These are phyloP conservation scores for Paraphoma chrysanthemicola DNA, from an alignment of 2,329 filamentous ascomycete genomes.

Conservation along the genomic window DNA sequence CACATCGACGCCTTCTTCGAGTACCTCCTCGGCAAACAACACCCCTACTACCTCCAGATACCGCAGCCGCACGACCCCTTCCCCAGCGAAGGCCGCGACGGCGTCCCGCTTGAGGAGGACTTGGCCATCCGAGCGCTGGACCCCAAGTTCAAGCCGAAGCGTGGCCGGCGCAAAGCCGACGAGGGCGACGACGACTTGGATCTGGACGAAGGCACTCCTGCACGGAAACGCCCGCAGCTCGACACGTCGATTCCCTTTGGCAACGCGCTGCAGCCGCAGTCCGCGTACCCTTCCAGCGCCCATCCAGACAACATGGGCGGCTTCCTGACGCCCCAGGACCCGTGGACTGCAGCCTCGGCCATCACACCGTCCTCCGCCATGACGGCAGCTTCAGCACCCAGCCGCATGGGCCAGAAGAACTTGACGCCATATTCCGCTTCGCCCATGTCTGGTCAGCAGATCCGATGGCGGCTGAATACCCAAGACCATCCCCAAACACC, in stretches of 20 bases:
- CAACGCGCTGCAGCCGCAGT: slow-evolving; percentile 49
- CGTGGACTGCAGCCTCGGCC: slow-evolving; percentile 53
- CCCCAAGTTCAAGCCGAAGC: slow-evolving; percentile 72
- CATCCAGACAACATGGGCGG: slow-evolving; percentile 63
- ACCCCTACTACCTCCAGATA: slow-evolving; percentile 80
- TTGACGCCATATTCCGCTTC: slow-evolving; percentile 52
- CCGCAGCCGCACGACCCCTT: slow-evolving; percentile 70
- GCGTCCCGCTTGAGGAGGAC: slow-evolving; percentile 85
- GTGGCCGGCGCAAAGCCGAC: slow-evolving; percentile 68
- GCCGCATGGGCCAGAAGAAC: slow-evolving; percentile 41
- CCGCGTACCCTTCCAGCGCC: slow-evolving; percentile 61
- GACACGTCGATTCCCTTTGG: slow-evolving; percentile 58
- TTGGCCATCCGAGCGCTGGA: slow-evolving; percentile 84
- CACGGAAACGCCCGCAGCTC: slow-evolving; percentile 67
- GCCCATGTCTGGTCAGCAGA: slow-evolving; percentile 50
- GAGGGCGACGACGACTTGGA: slow-evolving; percentile 63
- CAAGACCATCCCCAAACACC: slow-evolving; percentile 69
- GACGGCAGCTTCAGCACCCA: slow-evolving; percentile 44
- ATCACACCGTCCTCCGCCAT: slow-evolving; percentile 48
- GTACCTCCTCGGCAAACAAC: slow-evolving; percentile 78
- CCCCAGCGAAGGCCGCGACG: slow-evolving; percentile 73
- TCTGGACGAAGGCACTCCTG: slow-evolving; percentile 48
- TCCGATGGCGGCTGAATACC: slow-evolving; percentile 61
- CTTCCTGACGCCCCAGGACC: slow-evolving; percentile 48
- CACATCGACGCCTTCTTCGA: slow-evolving; percentile 95